A percentile compares a stretch with the other conserved stretches of the same genome.
Conservation (phyloP, 2,329 filamentous ascomycete species). For the Beauveria pseudobassiana region DNA sequence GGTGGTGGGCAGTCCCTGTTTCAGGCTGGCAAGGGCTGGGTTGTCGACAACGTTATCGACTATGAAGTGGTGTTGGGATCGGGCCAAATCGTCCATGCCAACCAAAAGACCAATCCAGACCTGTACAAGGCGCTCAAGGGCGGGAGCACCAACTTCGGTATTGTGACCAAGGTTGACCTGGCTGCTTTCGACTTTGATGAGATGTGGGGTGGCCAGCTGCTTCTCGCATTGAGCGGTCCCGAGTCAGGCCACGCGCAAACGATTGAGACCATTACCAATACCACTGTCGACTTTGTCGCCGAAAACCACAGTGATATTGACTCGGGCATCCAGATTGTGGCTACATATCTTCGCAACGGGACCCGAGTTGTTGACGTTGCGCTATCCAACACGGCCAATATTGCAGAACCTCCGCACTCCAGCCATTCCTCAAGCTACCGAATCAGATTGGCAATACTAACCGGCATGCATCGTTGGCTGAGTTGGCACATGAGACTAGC, state of each 20-base stretch:
- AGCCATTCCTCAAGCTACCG: constrained; percentile 11
- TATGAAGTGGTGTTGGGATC: constrained; percentile 37
- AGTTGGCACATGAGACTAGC: constrained; percentile 12
- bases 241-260: constrained; percentile 1
- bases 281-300: constrained; percentile 7
- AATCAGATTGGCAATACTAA: constrained; percentile 9
- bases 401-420: constrained; percentile 9
- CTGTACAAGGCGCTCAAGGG: constrained; percentile 41
- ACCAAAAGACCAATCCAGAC: constrained; percentile 29
- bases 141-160: constrained; percentile 38
- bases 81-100: constrained; percentile 36
- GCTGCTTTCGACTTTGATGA: constrained; percentile 15
- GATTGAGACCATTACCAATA: constrained; percentile 3
- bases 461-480: constrained; percentile 11
- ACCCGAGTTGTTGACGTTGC: constrained; percentile 6
- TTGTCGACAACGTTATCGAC: constrained; percentile 34
- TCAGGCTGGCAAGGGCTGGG: constrained; percentile 25
- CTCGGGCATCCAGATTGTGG: constrained; percentile 10
- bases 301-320: constrained; percentile 8
- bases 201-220: constrained; percentile 12
- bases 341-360: constrained; percentile 10
- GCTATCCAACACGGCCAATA: constrained; percentile 9
- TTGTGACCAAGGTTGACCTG: constrained; percentile 28
- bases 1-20: constrained; percentile 43
- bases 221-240: constrained; percentile 2